Evolutionary conservation across 73 alveolate species (phyloP).

Genomic region (Paramecium tetraurelia): DNA sequence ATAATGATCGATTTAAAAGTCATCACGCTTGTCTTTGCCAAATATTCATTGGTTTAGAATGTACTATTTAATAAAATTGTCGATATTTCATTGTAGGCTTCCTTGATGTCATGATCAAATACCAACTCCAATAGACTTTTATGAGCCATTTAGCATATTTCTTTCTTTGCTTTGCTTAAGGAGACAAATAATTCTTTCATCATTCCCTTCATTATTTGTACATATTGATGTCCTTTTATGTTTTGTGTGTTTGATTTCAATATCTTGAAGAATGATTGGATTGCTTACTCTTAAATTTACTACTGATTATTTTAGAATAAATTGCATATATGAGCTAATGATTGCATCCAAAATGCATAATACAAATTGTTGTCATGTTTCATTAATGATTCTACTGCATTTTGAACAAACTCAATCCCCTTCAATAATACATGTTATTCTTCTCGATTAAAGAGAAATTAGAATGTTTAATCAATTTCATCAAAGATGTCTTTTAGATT

Average conservation of each 20-base stretch:
- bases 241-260: background rate
- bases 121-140: slow-evolving; percentile 1
- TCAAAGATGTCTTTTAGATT: background rate
- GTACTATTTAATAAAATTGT: background rate
- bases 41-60: background rate
- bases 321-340: slow-evolving; percentile 46
- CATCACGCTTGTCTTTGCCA: slow-evolving; percentile 12
- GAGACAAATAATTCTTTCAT: slow-evolving; percentile 17
- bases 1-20: background rate
- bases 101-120: background rate
- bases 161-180: background rate
- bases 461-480: slow-evolving; percentile 2
- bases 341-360: slow-evolving; percentile 46
- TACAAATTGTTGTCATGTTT: background rate
- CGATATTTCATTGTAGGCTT: background rate
- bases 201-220: slow-evolving; percentile 15
- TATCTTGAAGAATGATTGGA: slow-evolving; percentile 24
- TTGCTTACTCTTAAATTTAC: slow-evolving; percentile 45
- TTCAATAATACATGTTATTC: background rate
- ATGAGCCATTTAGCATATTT: background rate
- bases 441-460: background rate
- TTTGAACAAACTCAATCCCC: background rate
- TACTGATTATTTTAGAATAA: background rate
- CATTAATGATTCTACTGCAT: background rate
- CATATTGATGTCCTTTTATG: background rate